Base-by-base conservation (phyloP, 495 filamentous ascomycete species). In the Aspergillus hancockii region DNA sequence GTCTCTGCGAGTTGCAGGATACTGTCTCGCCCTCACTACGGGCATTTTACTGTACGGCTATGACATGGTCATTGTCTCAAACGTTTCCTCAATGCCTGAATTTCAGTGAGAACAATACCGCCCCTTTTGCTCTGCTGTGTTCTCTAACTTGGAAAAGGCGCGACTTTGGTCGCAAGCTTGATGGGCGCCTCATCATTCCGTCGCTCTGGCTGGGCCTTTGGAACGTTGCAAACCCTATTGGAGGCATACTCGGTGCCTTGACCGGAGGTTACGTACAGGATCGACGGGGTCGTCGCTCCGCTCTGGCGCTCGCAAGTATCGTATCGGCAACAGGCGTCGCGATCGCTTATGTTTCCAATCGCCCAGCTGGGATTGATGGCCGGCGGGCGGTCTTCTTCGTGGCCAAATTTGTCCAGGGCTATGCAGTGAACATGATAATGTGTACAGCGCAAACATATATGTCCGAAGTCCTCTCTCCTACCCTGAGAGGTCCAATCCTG, bases 31-130 rank as follows among this genome's bases (percentile, higher is more conserved):
- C 0, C 46, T 74, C 22, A 67, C 69, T 13, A 69, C 68, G 0
- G 71, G 69, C 0, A 74, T 75, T 16, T 59, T 81, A n/a, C 69
- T 80, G 6, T 80, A 76, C 46, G 79, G 79, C 45, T 81, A 78
- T 61, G 79, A 81, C 38, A 62, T 75, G n/a, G 77, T 75, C n/a
- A 76, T 81, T 25, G 76, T 81, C 23, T 74, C 72, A 8, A 74
- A 71, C 46, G 71, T 78, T 4, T 73, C 77, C n/a, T 72, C 75
- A 5, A 76, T 81, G 72, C 74, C 75, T 31, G 63, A 65, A 19
- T 78, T 79, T 46, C 71, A 76, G 73, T 76, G 58, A 47, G 63
- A 23, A 4, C 30, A 3, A 28, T 3, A 36, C 1, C 13, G 9
- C 28, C 25, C 25, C 13, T 30, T 14, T 36, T 19, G 1, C 2